These are phyloP conservation scores for Colletotrichum trifolii DNA, from an alignment of 2,329 filamentous ascomycete species.

Conservation along the genomic window DNA sequence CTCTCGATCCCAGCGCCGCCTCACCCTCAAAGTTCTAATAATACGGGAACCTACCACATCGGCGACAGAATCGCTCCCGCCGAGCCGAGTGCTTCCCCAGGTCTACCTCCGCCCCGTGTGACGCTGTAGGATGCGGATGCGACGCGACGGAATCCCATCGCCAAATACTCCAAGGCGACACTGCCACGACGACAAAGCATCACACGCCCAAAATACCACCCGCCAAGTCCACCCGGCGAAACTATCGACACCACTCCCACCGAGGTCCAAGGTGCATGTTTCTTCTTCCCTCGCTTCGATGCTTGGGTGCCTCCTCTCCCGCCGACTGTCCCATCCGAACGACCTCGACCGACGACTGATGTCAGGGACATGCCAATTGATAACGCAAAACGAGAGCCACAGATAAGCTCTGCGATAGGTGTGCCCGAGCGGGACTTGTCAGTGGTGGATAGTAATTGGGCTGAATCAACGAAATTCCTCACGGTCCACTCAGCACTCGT, in stretches of 20 bases:
- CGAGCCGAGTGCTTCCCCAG: background rate
- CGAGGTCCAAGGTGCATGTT: background rate
- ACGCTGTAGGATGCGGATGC: background rate
- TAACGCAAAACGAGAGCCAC: constrained; percentile 10
- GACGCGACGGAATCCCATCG: constrained; percentile 6
- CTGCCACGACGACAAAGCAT: constrained; percentile 19
- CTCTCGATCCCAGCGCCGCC: too few species aligned
- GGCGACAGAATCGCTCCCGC: too few species aligned
- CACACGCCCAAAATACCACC: constrained; percentile 10
- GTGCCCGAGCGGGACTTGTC: constrained; percentile 15
- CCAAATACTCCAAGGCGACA: constrained; percentile 3
- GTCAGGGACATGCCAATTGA: background rate
- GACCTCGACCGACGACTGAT: background rate
- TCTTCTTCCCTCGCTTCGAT: constrained; percentile 4
- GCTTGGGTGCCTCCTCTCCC: constrained; percentile 13
- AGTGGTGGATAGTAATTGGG: constrained; percentile 37
- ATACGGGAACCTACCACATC: too few species aligned
- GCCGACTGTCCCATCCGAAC: background rate
- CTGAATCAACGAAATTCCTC: constrained; percentile 37
- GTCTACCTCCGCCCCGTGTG: background rate
- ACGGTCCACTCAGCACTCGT: constrained; percentile 33
- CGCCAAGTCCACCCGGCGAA: constrained; percentile 27
- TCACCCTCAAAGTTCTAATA: too few species aligned
- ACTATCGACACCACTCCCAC: constrained; percentile 24
- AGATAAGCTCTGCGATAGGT: constrained; percentile 29